Conservation (phyloP, 2,329 filamentous ascomycete genomes). For the Monosporascus cannonballus region DNA sequence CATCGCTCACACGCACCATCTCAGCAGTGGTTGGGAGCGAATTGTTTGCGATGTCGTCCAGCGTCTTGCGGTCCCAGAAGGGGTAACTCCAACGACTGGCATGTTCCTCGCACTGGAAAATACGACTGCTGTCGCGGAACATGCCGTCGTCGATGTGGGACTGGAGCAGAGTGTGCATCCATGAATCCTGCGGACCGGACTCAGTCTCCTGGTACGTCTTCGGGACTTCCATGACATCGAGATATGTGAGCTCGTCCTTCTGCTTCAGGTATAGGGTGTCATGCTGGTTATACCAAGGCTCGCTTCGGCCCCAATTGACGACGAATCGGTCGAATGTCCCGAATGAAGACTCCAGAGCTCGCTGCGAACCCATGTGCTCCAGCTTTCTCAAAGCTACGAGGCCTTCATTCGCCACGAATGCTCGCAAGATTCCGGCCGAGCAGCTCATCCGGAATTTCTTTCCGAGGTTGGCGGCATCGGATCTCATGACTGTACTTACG, state of each 20-base stretch:
- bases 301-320: neutral
- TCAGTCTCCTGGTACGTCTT: neutral
- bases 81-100: conserved; percentile 1
- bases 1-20: conserved; percentile 2
- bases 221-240: neutral
- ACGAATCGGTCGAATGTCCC: neutral
- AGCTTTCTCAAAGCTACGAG: neutral
- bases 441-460: neutral
- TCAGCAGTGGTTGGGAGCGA: neutral
- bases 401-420: neutral
- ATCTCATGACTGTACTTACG: neutral
- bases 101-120: neutral
- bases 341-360: neutral
- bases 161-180: neutral
- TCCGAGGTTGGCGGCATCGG: neutral
- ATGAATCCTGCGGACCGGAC: conserved; percentile 1
- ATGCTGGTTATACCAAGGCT: neutral
- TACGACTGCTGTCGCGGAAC: neutral
- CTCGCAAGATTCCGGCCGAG: neutral
- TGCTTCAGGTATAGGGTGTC: neutral
- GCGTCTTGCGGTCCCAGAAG: conserved; percentile 6
- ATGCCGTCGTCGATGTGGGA: neutral
- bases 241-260: neutral
- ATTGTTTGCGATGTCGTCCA: neutral
- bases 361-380: neutral